These are phyloP conservation scores for Linum tenue DNA, from an alignment of 345 rosid species.

Conservation along the genomic window DNA sequence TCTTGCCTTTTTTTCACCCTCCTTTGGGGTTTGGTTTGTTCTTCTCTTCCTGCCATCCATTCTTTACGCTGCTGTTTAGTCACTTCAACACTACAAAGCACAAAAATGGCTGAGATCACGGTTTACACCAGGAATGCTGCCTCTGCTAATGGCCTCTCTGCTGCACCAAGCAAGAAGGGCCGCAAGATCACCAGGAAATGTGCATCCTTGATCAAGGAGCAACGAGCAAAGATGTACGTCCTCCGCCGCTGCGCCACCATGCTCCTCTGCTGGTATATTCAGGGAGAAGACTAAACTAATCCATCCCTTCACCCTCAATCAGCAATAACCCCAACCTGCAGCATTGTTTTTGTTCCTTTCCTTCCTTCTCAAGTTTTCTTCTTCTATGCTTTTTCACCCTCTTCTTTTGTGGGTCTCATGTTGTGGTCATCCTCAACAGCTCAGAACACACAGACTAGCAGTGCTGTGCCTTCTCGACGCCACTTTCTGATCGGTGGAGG, in stretches of 20 bases:
- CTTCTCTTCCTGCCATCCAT: not conserved
- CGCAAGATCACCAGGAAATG: constrained; percentile 57
- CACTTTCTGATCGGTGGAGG: not conserved
- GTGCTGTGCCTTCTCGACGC: not conserved
- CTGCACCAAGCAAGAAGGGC: constrained; percentile 27
- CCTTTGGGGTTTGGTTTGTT: not conserved
- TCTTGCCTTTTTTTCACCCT: not conserved
- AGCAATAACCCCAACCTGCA: not conserved
- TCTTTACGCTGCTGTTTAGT: too few species aligned
- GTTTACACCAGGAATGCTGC: constrained; percentile 8
- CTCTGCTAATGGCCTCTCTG: not conserved
- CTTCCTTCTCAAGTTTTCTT: not conserved
- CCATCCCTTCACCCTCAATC: not conserved
- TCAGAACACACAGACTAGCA: not conserved
- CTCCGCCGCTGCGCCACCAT: constrained; percentile 75
- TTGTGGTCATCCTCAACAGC: too few species aligned
- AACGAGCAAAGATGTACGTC: constrained; percentile 59
- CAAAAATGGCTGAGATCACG: constrained; percentile 1
- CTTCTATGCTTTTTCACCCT: not conserved
- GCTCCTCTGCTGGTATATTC: constrained; percentile 71
- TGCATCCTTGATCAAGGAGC: constrained; percentile 56
- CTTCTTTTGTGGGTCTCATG: not conserved
- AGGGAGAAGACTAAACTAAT: constrained; percentile 38
- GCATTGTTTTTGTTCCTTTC: not conserved
- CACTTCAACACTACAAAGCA: not conserved